Base-by-base conservation (phyloP, 1,284 basidiomycete genomes). In the Coniophora puteana region DNA sequence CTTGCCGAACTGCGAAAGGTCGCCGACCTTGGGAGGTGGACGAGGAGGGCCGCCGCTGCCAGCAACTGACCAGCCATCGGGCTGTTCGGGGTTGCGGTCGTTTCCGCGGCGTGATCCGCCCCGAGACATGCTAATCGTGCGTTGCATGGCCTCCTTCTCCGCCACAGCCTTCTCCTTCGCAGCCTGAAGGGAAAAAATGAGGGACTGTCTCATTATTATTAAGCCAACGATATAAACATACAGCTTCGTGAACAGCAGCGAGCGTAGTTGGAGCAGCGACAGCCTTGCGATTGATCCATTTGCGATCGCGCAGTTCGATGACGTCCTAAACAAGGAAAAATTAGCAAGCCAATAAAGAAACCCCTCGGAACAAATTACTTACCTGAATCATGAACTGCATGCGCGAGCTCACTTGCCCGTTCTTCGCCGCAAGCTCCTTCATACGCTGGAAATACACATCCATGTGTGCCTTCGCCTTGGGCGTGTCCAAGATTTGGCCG, bases 331-430 rank as follows among this genome's bases (percentile, higher is more conserved):
- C 34, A 5, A 37, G 21, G 36, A 50, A 38, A 10, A 47, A 44
- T 10, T 34, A 28, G 44, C 10, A 40, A 40, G 10, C 14, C 18
- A 41, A 36, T 17, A 25, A 38, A 35, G 36, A 18, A 5, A 35
- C 17, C 12, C n/a, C 3, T n/a, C n/a, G n/a, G n/a, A n/a, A n/a
- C n/a, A n/a, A n/a, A n/a, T 4, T 14, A 71, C 78, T 44, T 50
- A 93, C 92, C 78, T 89, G 78, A 45, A 98, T 76, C 93, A 97
- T 97, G 70, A 92, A 97, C 45, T 85, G 82, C 78, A 97, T 91
- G 59, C 95, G 85, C 24, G 91, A 82, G 44, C 80, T 83, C 50
- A 96, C 80, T 42, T 83, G 81, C 22, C 61, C 68, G 54, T 78
- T 88, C 68, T 85, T 85, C 34, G 77, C 69, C n/a, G n/a, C n/a